phyloP scores from a whole-genome alignment of 345 rosid species.

The Melaleuca alternifolia region DNA sequence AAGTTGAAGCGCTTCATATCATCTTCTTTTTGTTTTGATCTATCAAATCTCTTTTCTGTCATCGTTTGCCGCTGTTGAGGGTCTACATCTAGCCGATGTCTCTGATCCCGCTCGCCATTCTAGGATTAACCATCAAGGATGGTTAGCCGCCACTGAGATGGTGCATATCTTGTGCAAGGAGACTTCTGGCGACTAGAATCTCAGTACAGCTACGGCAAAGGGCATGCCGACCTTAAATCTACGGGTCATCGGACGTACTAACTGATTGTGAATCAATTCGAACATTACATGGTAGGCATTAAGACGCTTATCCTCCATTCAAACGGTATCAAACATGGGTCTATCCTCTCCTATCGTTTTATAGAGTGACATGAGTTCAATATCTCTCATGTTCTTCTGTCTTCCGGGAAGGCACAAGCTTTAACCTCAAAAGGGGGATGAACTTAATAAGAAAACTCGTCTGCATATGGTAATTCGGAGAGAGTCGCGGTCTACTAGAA shows the following conservation, averaged over 20 bases:
- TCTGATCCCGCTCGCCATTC: background rate
- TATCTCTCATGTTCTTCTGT: background rate
- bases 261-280: background rate
- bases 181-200: background rate
- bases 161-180: background rate
- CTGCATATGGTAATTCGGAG: background rate
- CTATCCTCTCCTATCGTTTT: background rate
- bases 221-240: background rate
- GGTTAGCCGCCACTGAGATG: background rate
- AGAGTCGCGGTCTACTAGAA: background rate
- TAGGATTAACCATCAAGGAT: background rate
- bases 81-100: background rate
- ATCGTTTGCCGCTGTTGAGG: background rate
- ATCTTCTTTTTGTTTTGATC: background rate
- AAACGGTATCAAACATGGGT: background rate
- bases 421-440: background rate
- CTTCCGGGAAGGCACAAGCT: background rate
- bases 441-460: background rate
- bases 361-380: rapidly evolving
- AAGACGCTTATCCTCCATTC: background rate
- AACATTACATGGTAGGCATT: background rate
- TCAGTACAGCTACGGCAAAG: rapidly evolving
- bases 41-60: background rate
- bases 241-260: rapidly evolving
- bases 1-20: background rate